phyloP scores from a whole-genome alignment of 495 filamentous ascomycete species.

The Penicillium longicatenatum region DNA sequence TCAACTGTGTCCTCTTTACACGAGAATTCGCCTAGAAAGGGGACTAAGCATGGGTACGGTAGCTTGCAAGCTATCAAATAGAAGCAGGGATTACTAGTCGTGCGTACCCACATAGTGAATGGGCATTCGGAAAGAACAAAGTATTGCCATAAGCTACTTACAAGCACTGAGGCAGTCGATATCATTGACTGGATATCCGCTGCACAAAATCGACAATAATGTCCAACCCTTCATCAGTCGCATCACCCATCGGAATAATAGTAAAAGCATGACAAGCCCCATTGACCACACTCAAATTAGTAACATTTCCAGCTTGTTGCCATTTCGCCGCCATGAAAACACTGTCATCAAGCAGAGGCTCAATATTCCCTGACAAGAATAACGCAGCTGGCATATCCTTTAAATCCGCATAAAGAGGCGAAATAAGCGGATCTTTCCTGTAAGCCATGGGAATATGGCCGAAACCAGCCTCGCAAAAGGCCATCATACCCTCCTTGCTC shows the following conservation, averaged over 20 bases:
- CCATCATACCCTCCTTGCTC: not conserved
- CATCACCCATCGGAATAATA: conserved; percentile 1
- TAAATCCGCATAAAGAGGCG: not conserved
- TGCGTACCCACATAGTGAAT: too few species aligned
- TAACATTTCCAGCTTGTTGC: not conserved
- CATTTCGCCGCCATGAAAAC: not conserved
- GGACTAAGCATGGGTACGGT: too few species aligned
- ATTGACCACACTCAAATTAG: not conserved
- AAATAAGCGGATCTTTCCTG: not conserved
- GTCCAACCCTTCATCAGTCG: not conserved
- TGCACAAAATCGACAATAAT: conserved; percentile 1
- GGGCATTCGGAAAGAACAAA: too few species aligned
- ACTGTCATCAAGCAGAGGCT: conserved; percentile 1
- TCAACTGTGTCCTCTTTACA: too few species aligned
- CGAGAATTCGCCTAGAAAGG: too few species aligned
- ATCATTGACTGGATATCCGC: not conserved
- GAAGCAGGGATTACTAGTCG: too few species aligned
- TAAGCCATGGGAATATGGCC: not conserved
- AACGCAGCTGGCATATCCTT: not conserved
- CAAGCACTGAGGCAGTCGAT: not conserved
- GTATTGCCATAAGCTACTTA: not conserved
- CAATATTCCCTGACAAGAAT: not conserved
- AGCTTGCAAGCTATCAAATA: too few species aligned
- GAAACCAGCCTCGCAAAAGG: not conserved
- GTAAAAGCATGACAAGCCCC: not conserved